Conservation (phyloP, 345 rosid species). For the Pugionium dolabratum region DNA sequence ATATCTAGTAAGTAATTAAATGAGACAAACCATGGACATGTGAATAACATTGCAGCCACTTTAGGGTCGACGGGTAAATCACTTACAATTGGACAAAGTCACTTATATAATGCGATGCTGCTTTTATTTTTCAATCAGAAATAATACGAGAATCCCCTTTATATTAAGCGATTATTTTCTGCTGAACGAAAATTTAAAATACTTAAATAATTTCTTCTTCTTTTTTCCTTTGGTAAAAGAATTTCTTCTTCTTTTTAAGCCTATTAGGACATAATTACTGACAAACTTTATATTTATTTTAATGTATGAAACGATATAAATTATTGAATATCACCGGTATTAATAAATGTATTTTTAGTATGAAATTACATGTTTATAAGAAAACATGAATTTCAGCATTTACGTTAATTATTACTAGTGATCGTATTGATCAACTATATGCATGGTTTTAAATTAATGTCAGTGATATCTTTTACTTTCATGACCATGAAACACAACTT, state of each 20-base stretch:
- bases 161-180: no score
- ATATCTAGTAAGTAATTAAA: no score
- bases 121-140: constrained; percentile 1
- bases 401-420: constrained; percentile 14
- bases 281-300: neutral
- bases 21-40: no score
- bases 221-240: neutral
- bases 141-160: neutral
- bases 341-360: no score
- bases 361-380: no score
- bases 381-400: no score
- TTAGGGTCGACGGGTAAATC: no score
- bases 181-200: no score
- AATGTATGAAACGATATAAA: neutral
- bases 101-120: constrained; percentile 18
- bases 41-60: neutral
- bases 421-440: constrained; percentile 8
- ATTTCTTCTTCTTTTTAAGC: no score
- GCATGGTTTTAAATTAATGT: constrained; percentile 10
- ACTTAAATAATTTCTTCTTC: neutral
- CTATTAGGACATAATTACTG: neutral
- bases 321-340: no score
- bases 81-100: no score
- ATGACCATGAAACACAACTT: constrained; percentile 12
- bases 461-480: neutral